Conservation (phyloP, 2,329 filamentous ascomycete species). For the Lachnellula subtilissima region DNA sequence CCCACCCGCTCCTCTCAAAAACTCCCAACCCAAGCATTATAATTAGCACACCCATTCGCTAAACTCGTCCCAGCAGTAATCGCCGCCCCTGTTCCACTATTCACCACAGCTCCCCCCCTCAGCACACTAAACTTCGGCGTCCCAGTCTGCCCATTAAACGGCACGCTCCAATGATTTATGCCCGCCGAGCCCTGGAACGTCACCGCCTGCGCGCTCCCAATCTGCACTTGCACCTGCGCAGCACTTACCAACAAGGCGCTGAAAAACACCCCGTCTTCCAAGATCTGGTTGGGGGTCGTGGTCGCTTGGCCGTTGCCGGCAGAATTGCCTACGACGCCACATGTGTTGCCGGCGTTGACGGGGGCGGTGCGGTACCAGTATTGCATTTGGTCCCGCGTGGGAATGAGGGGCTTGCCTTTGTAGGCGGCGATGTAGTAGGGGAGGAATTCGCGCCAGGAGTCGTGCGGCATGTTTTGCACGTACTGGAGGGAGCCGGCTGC, state of each 20-base stretch:
- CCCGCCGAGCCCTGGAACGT: slow-evolving; percentile 13
- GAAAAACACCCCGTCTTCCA: slow-evolving; percentile 29
- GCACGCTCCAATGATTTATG: slow-evolving; percentile 26
- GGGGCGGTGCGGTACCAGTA: slow-evolving; percentile 41
- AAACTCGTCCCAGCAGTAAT: slow-evolving; percentile 18
- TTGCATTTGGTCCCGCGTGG: slow-evolving; percentile 33
- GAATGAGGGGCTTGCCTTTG: slow-evolving; percentile 37
- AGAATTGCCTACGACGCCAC: slow-evolving; percentile 31
- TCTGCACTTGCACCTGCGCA: slow-evolving; percentile 29
- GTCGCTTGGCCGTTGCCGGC: slow-evolving; percentile 21
- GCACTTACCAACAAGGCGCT: slow-evolving; percentile 26
- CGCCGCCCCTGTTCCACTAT: slow-evolving; percentile 16
- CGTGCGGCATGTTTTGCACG: slow-evolving; percentile 44
- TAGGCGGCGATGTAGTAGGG: slow-evolving; percentile 47
- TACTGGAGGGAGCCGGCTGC: slow-evolving; percentile 42
- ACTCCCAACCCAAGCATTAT: slow-evolving; percentile 16
- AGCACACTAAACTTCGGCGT: slow-evolving; percentile 28
- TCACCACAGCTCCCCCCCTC: slow-evolving; percentile 15
- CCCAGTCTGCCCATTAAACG: slow-evolving; percentile 32
- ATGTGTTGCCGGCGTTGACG: slow-evolving; percentile 29
- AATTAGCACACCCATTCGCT: slow-evolving; percentile 10
- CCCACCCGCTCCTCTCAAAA: neutral
- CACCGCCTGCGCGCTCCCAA: slow-evolving; percentile 24
- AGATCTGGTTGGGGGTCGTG: slow-evolving; percentile 28
- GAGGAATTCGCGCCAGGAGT: slow-evolving; percentile 44